Evolutionary conservation across 805 yeast species (phyloP).

Genomic region (Lachancea meyersii): DNA sequence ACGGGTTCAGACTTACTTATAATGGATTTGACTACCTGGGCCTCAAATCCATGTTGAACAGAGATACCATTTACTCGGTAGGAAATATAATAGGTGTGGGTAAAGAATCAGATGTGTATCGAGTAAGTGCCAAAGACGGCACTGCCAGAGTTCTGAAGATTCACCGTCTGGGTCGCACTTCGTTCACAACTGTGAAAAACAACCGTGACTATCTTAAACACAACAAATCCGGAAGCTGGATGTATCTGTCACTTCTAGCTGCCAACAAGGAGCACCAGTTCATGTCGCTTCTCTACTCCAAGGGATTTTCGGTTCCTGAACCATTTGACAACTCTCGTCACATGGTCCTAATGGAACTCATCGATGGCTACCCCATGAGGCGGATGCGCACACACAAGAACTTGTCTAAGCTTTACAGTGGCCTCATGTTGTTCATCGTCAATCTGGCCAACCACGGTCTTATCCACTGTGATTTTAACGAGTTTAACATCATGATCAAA

Average conservation of each 20-base stretch:
- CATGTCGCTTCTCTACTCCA: constrained; percentile 64
- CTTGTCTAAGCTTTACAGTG: constrained; percentile 67
- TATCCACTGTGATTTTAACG: constrained; percentile 96
- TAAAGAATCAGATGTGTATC: constrained; percentile 91
- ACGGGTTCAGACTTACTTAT: constrained; percentile 85
- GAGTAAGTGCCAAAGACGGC: constrained; percentile 66
- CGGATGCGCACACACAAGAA: constrained; percentile 65
- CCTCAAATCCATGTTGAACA: constrained; percentile 70
- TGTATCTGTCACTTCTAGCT: constrained; percentile 81
- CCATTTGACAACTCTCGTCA: constrained; percentile 90
- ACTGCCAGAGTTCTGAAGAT: constrained; percentile 73
- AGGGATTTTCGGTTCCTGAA: constrained; percentile 80
- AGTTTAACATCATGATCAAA: constrained; percentile 85
- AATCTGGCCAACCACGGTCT: constrained; percentile 80
- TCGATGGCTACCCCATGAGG: constrained; percentile 87
- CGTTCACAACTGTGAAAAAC: constrained; percentile 86
- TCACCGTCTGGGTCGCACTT: constrained; percentile 89
- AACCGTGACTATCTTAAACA: constrained; percentile 81
- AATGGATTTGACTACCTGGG: constrained; percentile 92
- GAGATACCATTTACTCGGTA: constrained; percentile 66
- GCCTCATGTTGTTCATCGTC: constrained; percentile 82
- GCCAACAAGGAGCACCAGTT: constrained; percentile 91
- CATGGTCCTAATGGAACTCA: constrained; percentile 85
- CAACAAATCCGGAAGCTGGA: constrained; percentile 79
- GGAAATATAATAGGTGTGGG: constrained; percentile 94